These are phyloP conservation scores for Gliomastix tumulicola DNA, from an alignment of 2,329 filamentous ascomycete genomes.

Conservation along the genomic window DNA sequence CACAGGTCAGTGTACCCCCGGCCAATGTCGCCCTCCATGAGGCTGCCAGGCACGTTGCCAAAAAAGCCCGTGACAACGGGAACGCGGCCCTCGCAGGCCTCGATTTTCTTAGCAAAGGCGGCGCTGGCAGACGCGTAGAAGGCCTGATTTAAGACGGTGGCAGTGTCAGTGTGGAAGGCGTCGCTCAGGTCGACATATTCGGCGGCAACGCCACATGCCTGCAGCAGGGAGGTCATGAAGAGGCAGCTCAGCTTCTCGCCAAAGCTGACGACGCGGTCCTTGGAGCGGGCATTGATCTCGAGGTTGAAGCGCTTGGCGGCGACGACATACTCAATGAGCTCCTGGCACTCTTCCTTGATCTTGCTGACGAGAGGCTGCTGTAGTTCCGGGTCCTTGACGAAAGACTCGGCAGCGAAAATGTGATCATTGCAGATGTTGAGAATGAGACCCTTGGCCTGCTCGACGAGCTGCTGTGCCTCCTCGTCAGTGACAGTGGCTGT, in stretches of 20 bases:
- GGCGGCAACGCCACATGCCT: constrained; percentile 64
- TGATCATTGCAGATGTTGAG: constrained; percentile 80
- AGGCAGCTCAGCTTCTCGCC: constrained; percentile 94
- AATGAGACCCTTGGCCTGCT: constrained; percentile 67
- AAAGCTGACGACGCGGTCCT: constrained; percentile 86
- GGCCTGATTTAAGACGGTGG: constrained; percentile 52
- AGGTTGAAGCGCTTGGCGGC: constrained; percentile 60
- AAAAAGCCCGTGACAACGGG: constrained; percentile 92
- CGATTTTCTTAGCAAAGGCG: constrained; percentile 56
- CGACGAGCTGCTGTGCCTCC: constrained; percentile 45
- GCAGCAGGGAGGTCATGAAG: constrained; percentile 79
- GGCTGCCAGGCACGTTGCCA: constrained; percentile 81
- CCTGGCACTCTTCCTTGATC: constrained; percentile 73
- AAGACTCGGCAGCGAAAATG: constrained; percentile 59
- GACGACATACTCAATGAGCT: constrained; percentile 66
- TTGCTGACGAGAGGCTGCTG: constrained; percentile 53
- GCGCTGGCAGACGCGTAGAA: constrained; percentile 64
- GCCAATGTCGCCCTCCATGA: constrained; percentile 83
- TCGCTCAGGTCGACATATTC: constrained; percentile 89
- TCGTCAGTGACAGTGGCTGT: constrained; percentile 44
- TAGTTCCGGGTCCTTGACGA: constrained; percentile 51
- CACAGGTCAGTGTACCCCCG: constrained; percentile 96
- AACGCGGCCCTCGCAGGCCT: constrained; percentile 58
- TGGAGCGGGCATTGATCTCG: constrained; percentile 71
- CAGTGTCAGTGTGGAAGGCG: constrained; percentile 60